Conservation (phyloP, 371 early-diverging fungal species). For the Apophysomyces elegans region DNA sequence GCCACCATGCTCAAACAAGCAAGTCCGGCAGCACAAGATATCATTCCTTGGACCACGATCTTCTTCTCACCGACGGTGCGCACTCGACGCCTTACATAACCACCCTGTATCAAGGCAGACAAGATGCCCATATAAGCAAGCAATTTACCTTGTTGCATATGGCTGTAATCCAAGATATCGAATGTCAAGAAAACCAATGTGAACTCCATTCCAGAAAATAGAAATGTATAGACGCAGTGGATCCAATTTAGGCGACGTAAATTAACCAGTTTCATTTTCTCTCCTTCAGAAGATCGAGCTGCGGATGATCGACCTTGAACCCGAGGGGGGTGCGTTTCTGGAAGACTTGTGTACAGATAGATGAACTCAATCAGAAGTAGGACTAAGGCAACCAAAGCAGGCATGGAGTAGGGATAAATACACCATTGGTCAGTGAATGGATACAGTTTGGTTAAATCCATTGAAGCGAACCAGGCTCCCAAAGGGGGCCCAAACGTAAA, state of each 20-base stretch:
- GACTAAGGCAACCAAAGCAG: conserved; percentile 85
- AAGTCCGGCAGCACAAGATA: conserved; percentile 72
- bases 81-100: conserved; percentile 84
- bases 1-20: conserved; percentile 64
- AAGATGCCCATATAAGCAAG: conserved; percentile 88
- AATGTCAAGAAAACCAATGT: conserved; percentile 95
- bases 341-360: conserved; percentile 73
- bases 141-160: conserved; percentile 89
- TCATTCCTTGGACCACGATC: conserved; percentile 82
- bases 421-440: conserved; percentile 61
- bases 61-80: conserved; percentile 71
- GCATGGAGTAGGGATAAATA: conserved; percentile 77
- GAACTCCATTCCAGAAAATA: conserved; percentile 98
- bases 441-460: conserved; percentile 61
- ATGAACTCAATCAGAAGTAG: conserved; percentile 80
- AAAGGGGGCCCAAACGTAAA: conserved; percentile 96
- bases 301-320: conserved; percentile 11
- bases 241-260: conserved; percentile 64
- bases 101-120: conserved; percentile 91
- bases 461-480: conserved; percentile 89
- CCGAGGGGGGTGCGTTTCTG: conserved; percentile 71
- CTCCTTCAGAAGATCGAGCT: conserved; percentile 14
- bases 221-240: conserved; percentile 87
- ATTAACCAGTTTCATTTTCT: conserved; percentile 38
- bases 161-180: conserved; percentile 84